phyloP scores from a whole-genome alignment of 371 early-diverging fungal genomes.

The Mucor circinelloides region DNA sequence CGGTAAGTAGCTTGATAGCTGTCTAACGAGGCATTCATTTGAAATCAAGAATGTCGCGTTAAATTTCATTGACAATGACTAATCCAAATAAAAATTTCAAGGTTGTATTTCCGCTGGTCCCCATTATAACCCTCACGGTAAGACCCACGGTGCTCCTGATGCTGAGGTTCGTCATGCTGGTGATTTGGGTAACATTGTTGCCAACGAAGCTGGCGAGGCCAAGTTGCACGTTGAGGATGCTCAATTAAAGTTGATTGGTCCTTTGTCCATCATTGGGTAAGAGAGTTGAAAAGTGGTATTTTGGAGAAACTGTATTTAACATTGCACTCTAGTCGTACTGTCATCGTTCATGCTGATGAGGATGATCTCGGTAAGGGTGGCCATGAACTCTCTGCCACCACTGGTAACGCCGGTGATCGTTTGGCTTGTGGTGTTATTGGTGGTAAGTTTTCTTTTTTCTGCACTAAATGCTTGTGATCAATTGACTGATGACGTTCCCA shows the following conservation, averaged over 20 bases:
- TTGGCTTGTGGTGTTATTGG: constrained; percentile 93
- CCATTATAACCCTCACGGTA: constrained; percentile 85
- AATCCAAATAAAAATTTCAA: constrained; percentile 9
- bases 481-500: constrained; percentile 20
- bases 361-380: constrained; percentile 71
- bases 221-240: constrained; percentile 62
- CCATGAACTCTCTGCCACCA: constrained; percentile 76
- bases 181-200: constrained; percentile 86
- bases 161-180: constrained; percentile 82
- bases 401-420: constrained; percentile 85
- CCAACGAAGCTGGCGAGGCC: constrained; percentile 61
- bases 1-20: constrained; percentile 37
- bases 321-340: constrained; percentile 62
- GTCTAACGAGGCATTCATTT: neutral
- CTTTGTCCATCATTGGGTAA: constrained; percentile 77
- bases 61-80: neutral
- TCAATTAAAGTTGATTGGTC: constrained; percentile 78
- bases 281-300: constrained; percentile 2
- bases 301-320: neutral
- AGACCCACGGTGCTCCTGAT: constrained; percentile 84
- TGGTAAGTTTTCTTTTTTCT: constrained; percentile 32
- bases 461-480: neutral
- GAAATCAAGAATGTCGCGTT: neutral
- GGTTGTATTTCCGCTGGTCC: constrained; percentile 81
- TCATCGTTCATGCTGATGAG: constrained; percentile 71